Base-by-base conservation (phyloP, 139 green algal genomes). In the Trebouxia sp. region DNA sequence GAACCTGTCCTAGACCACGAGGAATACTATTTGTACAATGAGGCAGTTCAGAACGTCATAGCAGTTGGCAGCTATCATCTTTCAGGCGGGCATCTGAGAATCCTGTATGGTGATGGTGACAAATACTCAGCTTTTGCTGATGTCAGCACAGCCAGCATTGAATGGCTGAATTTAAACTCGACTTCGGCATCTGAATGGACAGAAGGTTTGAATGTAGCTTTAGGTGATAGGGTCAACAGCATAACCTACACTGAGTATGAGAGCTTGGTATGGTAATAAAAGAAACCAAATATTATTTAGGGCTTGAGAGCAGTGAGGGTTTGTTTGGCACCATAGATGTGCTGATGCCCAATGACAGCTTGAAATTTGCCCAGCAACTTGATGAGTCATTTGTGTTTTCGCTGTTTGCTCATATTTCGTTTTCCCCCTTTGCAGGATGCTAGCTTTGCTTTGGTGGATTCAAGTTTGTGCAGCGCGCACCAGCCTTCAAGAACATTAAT, bases 221-320 rank as follows among this genome's bases (percentile, higher is more conserved):
- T 65, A 9, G 55, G 55, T 37, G 55, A 65, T 8, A 5, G 55
- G 12, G 55, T 65, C 15, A 65, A 65, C n/a, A 65, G 55, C n/a
- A 65, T 65, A 24, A 65, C 55, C 12, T 65, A 65, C 55, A 65
- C 55, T 15, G 55, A 65, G 55, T 65, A 65, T 65, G 55, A 65
- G n/a, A 65, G 55, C 1, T 26, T 65, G 5, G 24, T 65, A 14
- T 65, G 55, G 55, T 35, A 30, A 51, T 51, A 12, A n/a, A n/a
- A n/a, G n/a, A n/a, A n/a, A n/a, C n/a, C n/a, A n/a, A n/a, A n/a
- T n/a, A n/a, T n/a, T n/a, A n/a, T n/a, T n/a, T n/a, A n/a, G n/a
- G n/a, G n/a, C n/a, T n/a, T n/a, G n/a, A n/a, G n/a, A n/a, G n/a
- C n/a, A n/a, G n/a, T n/a, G n/a, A n/a, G n/a, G n/a, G n/a, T n/a